A percentile compares a stretch with the other conserved stretches of the same genome.
Evolutionary conservation across 495 filamentous ascomycete species (phyloP).

Genomic region (Hyaloscypha finlandica): DNA sequence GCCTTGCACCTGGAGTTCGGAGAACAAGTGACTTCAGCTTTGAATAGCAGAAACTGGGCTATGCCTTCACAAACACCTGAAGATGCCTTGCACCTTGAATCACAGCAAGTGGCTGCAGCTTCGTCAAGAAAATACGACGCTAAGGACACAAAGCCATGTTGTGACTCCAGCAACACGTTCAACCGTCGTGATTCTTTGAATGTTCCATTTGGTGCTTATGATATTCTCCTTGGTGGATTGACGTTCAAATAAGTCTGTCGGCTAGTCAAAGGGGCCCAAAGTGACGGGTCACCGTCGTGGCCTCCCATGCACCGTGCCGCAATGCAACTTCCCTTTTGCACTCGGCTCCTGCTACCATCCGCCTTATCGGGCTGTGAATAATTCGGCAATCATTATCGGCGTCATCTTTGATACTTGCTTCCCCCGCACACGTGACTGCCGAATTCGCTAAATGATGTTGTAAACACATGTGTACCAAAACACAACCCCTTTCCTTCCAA

Average conservation of each 20-base stretch:
- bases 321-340: not conserved
- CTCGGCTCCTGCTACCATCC: not conserved
- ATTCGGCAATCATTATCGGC: not conserved
- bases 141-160: not conserved
- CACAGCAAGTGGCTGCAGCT: not conserved
- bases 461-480: not conserved
- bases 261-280: not conserved
- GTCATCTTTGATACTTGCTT: not conserved
- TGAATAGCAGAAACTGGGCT: not conserved
- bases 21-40: not conserved
- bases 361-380: not conserved
- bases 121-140: not conserved
- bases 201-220: not conserved
- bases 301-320: not conserved
- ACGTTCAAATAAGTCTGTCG: not conserved
- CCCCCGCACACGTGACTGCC: not conserved
- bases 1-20: conserved; percentile 10
- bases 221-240: not conserved
- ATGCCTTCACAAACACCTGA: not conserved
- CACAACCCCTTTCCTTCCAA: not conserved
- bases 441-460: not conserved
- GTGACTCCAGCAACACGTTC: not conserved
- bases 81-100: not conserved
- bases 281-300: not conserved
- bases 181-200: not conserved